Conservation (phyloP, 2,329 filamentous ascomycete species). For the Arthrobotrys entomopaga region DNA sequence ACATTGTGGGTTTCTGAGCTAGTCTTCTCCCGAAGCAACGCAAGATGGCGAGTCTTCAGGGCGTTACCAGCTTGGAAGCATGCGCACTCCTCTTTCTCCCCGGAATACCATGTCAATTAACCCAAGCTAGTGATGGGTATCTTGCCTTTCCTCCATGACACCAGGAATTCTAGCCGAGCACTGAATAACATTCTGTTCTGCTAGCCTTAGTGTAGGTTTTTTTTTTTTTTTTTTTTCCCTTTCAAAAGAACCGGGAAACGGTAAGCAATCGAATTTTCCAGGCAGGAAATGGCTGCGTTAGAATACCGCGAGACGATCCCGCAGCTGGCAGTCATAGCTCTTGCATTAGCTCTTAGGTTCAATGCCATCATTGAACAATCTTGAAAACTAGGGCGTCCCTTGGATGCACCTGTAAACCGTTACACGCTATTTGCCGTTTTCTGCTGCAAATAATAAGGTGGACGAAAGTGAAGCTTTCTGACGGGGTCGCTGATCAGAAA, state of each 20-base stretch:
- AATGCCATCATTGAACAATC: conserved; percentile 48
- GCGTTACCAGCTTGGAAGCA: background rate
- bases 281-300: conserved; percentile 46
- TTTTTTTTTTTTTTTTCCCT: too few relatives aligned
- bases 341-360: conserved; percentile 48
- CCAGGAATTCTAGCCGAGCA: conserved; percentile 54
- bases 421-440: conserved; percentile 49
- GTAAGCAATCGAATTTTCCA: conserved; percentile 47
- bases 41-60: conserved; percentile 27
- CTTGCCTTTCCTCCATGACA: conserved; percentile 26
- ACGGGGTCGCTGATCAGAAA: conserved; percentile 24
- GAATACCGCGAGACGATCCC: conserved; percentile 44
- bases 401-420: conserved; percentile 51
- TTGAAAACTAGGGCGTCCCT: conserved; percentile 36
- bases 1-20: conserved; percentile 44
- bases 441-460: conserved; percentile 38
- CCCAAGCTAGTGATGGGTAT: conserved; percentile 29
- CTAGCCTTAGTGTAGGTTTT: conserved; percentile 34
- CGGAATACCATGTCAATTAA: conserved; percentile 39
- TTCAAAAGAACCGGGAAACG: conserved; percentile 21
- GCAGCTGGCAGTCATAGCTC: conserved; percentile 41
- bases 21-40: conserved; percentile 47
- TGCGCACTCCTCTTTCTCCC: conserved; percentile 30
- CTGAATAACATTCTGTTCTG: conserved; percentile 36
- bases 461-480: conserved; percentile 14